Evolutionary conservation across 495 filamentous ascomycete genomes (phyloP), one percentile per base, ranked within the genome.

Genomic region (Talaromyces thailandensis): DNA sequence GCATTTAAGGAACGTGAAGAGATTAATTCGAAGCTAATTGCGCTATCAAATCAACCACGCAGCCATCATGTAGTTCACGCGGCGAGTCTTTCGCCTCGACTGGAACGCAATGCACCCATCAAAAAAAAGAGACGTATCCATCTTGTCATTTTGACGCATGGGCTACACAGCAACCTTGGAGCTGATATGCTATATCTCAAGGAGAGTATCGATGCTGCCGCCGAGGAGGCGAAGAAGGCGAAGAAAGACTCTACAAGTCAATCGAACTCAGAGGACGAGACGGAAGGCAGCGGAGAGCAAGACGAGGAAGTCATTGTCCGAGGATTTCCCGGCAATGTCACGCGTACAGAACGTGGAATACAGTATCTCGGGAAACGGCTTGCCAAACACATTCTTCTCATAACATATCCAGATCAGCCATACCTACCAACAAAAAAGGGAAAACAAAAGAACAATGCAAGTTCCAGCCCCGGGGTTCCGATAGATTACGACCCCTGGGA

Each of bases 181-280:
- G 86, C 91, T 45, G 94, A 98, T 75, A 96, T 98, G 95, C 78
- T 98, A 28, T 98, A 89, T 70, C 72, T 98, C 67, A 98, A 98
- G 69, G 94, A 98, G 71, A 93, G 91, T 66, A 97, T 98, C 59
- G 95, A 98, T 72, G 85, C 86, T 32, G 85, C 90, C 26, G 86
- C 86, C 2, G 87, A 79, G 64, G 84, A 90, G 68, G 84, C 88
- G 18, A 85, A 85, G 58, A 72, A 83, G 64, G 79, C 79, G 6
- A 84, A 79, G 66, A 79, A 78, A 53, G 78, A 87, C 48, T 81
- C 76, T 63, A 69, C 65, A 12, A n/a, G 12, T 55, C 23, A 55
- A 26, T 26, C 24, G 51, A 48, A 16, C 1, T 3, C 21, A 35
- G 32, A 31, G 18, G 64, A 32, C 14, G 60, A 61, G 35, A 23